Evolutionary conservation across 2,329 filamentous ascomycete genomes (phyloP), one percentile per base, ranked within the genome.

Genomic region (Achaetomium macrosporum): DNA sequence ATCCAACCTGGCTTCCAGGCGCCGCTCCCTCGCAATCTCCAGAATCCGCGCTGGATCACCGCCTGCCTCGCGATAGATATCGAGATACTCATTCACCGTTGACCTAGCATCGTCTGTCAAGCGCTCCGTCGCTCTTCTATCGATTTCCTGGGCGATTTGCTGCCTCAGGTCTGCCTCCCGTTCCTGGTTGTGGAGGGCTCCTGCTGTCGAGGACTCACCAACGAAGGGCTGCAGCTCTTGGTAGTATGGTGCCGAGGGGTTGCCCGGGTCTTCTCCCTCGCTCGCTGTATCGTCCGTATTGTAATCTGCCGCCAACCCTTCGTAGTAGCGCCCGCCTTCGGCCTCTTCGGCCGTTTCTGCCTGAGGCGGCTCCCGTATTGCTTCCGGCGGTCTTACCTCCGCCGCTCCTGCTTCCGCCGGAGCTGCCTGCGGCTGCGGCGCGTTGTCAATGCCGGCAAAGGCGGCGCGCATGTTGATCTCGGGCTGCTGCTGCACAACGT

Each of bases 401-500:
- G 35, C 35, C 15, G 35, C 10, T 7, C 15, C 12, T 8, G 35
- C 35, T 37, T 35, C 5, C 4, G 2, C 19, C 6, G 43, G 48
- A 2, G 39, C 43, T 1, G 13, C 36, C n/a, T 41, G 42, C 47
- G 12, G 12, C 12, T 39, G 42, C 12, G 30, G 47, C 9, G 20
- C 42, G 45, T 54, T 48, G 41, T 63, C 58, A n/a, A 25, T 60
- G 13, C 66, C 66, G 11, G 78, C 82, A 64, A 84, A 79, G 3
- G 79, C 81, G 9, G 79, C 85, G 0, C 83, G 85, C 74, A 93
- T 85, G 63, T 95, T 95, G 61, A 93, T 86, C 59, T 91, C 85
- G 5, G 92, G 93, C 66, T 99, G 93, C 67, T 99, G 93, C 67
- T 99, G 93, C 10, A 99, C 90, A 47, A 99, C 93, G 79, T 96